Percentiles rank a stretch among this genome's conserved stretches.
phyloP scores from a whole-genome alignment of 805 yeast genomes.

The Yamadazyma philogaea region DNA sequence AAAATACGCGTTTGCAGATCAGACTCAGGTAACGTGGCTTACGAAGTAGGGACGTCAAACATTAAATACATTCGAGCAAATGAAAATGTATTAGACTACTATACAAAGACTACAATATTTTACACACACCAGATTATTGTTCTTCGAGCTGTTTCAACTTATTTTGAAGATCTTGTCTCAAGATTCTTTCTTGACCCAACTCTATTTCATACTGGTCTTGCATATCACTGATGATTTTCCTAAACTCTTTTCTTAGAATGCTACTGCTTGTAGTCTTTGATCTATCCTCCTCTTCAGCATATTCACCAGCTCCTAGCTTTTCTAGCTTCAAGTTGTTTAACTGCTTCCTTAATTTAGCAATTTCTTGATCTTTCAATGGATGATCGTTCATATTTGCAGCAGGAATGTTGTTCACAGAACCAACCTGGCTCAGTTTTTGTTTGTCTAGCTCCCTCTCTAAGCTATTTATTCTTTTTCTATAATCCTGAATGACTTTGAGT shows the following conservation, averaged over 20 bases:
- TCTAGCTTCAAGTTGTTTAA: slow-evolving; percentile 45
- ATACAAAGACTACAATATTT: slow-evolving; percentile 3
- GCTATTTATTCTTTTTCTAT: slow-evolving; percentile 47
- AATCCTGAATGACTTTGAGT: slow-evolving; percentile 48
- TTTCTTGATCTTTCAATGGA: slow-evolving; percentile 35
- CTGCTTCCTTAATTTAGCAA: slow-evolving; percentile 43
- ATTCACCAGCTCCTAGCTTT: slow-evolving; percentile 32
- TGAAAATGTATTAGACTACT: not conserved
- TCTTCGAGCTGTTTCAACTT: slow-evolving; percentile 13
- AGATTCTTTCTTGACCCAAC: slow-evolving; percentile 52
- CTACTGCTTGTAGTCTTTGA: slow-evolving; percentile 38
- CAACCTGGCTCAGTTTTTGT: not conserved
- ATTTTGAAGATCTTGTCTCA: slow-evolving; percentile 41
- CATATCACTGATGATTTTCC: slow-evolving; percentile 57
- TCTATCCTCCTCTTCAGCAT: slow-evolving; percentile 18
- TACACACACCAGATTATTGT: not conserved
- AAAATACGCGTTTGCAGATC: not conserved
- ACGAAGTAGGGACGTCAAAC: not conserved
- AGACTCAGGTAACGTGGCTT: not conserved
- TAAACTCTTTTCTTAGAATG: slow-evolving; percentile 65
- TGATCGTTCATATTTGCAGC: slow-evolving; percentile 16
- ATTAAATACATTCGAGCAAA: not conserved
- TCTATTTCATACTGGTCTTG: slow-evolving; percentile 61
- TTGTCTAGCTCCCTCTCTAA: slow-evolving; percentile 48
- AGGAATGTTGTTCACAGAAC: slow-evolving; percentile 15